Percentiles rank a stretch among this genome's conserved stretches.
phyloP scores from a whole-genome alignment of 805 yeast species.

The Pichia thaimueangensis region DNA sequence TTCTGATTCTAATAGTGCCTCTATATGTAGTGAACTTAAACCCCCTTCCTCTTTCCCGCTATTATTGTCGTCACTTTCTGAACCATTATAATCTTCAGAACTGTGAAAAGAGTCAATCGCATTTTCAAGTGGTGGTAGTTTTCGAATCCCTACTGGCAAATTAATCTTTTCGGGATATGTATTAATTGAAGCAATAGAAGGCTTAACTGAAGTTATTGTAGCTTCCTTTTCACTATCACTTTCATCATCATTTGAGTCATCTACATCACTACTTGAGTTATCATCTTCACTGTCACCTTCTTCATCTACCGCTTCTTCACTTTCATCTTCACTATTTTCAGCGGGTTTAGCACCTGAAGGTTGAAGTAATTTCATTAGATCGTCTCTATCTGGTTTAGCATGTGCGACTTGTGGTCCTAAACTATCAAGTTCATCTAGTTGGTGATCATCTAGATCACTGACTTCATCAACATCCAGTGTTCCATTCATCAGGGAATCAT shows the following conservation, averaged over 20 bases:
- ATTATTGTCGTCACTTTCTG: too few species aligned
- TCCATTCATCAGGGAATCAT: slow-evolving; percentile 11
- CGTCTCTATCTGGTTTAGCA: slow-evolving; percentile 1
- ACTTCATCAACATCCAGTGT: slow-evolving; percentile 6
- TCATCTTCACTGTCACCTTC: neutral
- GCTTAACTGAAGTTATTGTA: neutral
- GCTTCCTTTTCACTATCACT: neutral
- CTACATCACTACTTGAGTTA: neutral
- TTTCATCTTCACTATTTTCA: neutral
- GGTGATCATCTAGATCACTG: slow-evolving; percentile 12
- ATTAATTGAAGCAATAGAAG: too few species aligned
- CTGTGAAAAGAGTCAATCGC: too few species aligned
- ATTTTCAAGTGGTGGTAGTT: too few species aligned
- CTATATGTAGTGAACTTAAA: too few species aligned
- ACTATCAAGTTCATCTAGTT: neutral
- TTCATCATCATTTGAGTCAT: neutral
- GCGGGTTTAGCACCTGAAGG: neutral
- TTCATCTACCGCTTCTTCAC: neutral
- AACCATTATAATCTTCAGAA: too few species aligned
- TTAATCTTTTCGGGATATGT: too few species aligned
- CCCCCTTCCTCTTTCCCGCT: too few species aligned
- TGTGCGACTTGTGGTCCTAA: slow-evolving; percentile 1
- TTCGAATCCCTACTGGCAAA: too few species aligned
- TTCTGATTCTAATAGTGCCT: too few species aligned
- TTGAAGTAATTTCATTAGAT: neutral